Base-by-base conservation (phyloP, 106 monocot genomes). In the Dioscorea dumetorum region DNA sequence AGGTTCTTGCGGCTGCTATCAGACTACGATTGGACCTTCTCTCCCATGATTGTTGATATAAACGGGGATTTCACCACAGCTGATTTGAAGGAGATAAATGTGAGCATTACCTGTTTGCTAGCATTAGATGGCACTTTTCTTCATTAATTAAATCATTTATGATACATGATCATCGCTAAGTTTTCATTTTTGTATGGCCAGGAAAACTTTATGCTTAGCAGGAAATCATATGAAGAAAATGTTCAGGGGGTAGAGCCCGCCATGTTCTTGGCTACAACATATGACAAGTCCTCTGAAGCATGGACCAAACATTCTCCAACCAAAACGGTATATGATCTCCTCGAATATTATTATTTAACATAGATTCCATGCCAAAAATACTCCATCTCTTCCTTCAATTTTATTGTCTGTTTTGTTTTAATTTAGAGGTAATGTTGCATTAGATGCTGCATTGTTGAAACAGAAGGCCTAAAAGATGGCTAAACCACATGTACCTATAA, bases 181-280 rank as follows among this genome's bases (percentile, higher is more conserved):
- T 28, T 23, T 64, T 22, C 33, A 11, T 49, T 7, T 35, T 20
- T 74, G 66, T 22, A 52, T 31, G 17, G n/a, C 20, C 33, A 97
- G 91, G 88, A 82, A 19, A 76, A 74, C 35, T 99, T 99, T 64
- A 80, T 87, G 56, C 57, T 75, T 57, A 77, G 80, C 63, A 80
- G 92, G 67, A 99, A 90, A 74, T 77, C 79, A 61, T 74, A 70
- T 74, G 79, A 83, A 71, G 79, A 75, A 79, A 87, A 85, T 77
- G 33, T 51, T 69, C 71, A 82, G 70, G 74, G 71, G 70, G 28
- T 77, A 56, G 77, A 79, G 59, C 82, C 79, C 33, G 78, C 82
- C 61, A 85, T 99, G 87, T 99, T 90, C 54, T 81, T 99, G 80
- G 99, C 92, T 60, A 83, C 99, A 52, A 74, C 87, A 31, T 90